These are phyloP conservation scores for Stagonosporopsis vannaccii DNA, from an alignment of 2,329 filamentous ascomycete species.

Conservation along the genomic window DNA sequence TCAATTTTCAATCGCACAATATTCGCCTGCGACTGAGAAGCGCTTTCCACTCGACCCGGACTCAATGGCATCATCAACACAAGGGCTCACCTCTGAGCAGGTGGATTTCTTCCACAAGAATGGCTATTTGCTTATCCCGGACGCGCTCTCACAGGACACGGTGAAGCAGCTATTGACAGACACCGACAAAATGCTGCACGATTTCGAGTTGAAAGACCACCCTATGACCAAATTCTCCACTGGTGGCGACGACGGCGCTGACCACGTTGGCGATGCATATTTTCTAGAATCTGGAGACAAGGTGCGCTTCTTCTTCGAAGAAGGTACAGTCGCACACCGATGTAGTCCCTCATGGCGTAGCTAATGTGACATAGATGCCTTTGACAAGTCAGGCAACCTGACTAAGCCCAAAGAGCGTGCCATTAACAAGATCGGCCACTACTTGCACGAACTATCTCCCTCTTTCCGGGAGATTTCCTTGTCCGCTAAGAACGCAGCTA, in stretches of 20 bases:
- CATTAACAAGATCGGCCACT: constrained; percentile 73
- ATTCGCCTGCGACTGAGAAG: background rate
- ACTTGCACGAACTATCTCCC: constrained; percentile 57
- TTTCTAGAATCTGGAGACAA: constrained; percentile 91
- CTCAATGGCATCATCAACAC: constrained; percentile 28
- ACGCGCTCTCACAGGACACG: constrained; percentile 72
- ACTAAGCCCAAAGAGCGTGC: constrained; percentile 81
- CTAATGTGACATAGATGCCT: constrained; percentile 67
- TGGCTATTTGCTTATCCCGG: constrained; percentile 87
- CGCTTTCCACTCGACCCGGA: background rate
- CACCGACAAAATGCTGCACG: constrained; percentile 75
- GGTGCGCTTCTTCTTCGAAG: constrained; percentile 96
- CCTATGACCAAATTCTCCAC: constrained; percentile 95
- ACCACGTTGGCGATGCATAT: constrained; percentile 95
- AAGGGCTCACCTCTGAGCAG: constrained; percentile 75
- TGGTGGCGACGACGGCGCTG: constrained; percentile 68
- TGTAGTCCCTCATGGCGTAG: background rate
- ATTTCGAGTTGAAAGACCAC: constrained; percentile 81
- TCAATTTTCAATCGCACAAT: background rate
- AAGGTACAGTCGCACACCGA: constrained; percentile 54
- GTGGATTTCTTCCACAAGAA: constrained; percentile 76
- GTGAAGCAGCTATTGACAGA: constrained; percentile 74
- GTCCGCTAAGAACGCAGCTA: constrained; percentile 63
- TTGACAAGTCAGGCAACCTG: constrained; percentile 70
- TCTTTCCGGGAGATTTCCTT: constrained; percentile 61